A percentile compares a stretch with the other conserved stretches of the same genome.
These are phyloP conservation scores for Metarhizium sp. DNA, from an alignment of 2,329 filamentous ascomycete species.

Conservation along the genomic window DNA sequence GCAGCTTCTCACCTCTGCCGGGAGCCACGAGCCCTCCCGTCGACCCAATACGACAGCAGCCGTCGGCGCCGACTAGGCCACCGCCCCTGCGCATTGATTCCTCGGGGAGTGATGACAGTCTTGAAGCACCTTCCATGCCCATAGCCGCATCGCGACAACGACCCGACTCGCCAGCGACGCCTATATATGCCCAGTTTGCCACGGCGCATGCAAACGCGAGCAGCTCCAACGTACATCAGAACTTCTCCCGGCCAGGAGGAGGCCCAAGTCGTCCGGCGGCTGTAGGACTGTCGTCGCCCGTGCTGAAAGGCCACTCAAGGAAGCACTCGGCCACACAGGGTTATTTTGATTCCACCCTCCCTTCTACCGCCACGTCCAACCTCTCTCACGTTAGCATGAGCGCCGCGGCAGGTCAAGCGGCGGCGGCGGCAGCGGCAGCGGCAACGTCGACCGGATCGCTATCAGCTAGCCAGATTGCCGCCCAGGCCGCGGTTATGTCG, in stretches of 20 bases:
- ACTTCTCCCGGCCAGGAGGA: conserved; percentile 48
- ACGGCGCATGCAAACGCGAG: conserved; percentile 35
- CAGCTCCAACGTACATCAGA: conserved; percentile 36
- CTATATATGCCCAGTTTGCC: conserved; percentile 39
- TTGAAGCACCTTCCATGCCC: conserved; percentile 24
- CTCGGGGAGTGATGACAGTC: conserved; percentile 18
- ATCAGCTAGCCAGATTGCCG: conserved; percentile 68
- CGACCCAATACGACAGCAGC: conserved; percentile 17
- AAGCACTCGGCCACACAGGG: conserved; percentile 67
- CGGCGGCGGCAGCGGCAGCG: conserved; percentile 23
- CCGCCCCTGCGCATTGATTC: conserved; percentile 25
- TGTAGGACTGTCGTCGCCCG: conserved; percentile 20
- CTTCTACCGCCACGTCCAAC: conserved; percentile 50
- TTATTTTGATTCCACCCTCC: conserved; percentile 65
- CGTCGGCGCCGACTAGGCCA: conserved; percentile 17
- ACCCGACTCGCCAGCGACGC: conserved; percentile 29
- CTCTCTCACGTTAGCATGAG: conserved; percentile 40
- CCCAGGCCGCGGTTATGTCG: conserved; percentile 66
- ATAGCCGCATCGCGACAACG: conserved; percentile 36
- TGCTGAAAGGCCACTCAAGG: conserved; percentile 40
- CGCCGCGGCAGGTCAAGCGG: conserved; percentile 25
- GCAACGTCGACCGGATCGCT: conserved; percentile 18
- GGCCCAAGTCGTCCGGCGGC: conserved; percentile 17
- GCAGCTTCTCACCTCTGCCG: conserved; percentile 47
- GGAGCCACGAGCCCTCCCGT: conserved; percentile 19